These are phyloP conservation scores for Penicillium malachiteum DNA, from an alignment of 495 filamentous ascomycete species.

Conservation along the genomic window DNA sequence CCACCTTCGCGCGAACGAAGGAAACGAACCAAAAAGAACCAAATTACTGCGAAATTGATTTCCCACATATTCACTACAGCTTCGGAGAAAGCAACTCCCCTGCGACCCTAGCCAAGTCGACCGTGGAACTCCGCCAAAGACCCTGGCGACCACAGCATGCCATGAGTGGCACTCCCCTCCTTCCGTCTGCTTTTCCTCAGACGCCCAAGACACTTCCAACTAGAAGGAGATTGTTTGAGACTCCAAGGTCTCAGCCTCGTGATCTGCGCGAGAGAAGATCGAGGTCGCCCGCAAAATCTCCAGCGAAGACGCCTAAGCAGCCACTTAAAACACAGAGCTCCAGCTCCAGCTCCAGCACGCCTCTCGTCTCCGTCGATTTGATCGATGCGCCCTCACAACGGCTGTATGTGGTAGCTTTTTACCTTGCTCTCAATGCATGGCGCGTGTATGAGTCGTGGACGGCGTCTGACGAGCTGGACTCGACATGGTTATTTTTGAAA, in stretches of 20 bases:
- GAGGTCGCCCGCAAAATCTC: constrained; percentile 24
- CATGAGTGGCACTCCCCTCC: constrained; percentile 73
- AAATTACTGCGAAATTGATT: not conserved
- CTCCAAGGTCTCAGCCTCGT: constrained; percentile 31
- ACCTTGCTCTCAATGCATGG: constrained; percentile 70
- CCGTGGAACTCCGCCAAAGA: not conserved
- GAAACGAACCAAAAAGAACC: not conserved
- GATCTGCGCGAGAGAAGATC: constrained; percentile 21
- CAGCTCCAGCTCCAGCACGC: constrained; percentile 29
- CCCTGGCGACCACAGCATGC: constrained; percentile 50
- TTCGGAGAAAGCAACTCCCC: not conserved
- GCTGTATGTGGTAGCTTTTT: constrained; percentile 77
- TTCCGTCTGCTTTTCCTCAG: constrained; percentile 68
- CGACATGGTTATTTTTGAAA: constrained; percentile 86
- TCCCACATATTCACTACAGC: not conserved
- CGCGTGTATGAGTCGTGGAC: constrained; percentile 81
- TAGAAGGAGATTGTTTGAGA: constrained; percentile 31
- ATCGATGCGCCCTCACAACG: constrained; percentile 88
- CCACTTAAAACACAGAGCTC: constrained; percentile 14
- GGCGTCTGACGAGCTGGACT: constrained; percentile 72
- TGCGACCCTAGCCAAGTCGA: not conserved
- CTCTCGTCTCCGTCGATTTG: constrained; percentile 70
- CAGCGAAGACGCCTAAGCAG: constrained; percentile 22
- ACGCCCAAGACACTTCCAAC: constrained; percentile 54
- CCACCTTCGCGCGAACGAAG: not conserved